Conservation (phyloP, 2,329 filamentous ascomycete genomes). For the Mycocentrospora acerina region DNA sequence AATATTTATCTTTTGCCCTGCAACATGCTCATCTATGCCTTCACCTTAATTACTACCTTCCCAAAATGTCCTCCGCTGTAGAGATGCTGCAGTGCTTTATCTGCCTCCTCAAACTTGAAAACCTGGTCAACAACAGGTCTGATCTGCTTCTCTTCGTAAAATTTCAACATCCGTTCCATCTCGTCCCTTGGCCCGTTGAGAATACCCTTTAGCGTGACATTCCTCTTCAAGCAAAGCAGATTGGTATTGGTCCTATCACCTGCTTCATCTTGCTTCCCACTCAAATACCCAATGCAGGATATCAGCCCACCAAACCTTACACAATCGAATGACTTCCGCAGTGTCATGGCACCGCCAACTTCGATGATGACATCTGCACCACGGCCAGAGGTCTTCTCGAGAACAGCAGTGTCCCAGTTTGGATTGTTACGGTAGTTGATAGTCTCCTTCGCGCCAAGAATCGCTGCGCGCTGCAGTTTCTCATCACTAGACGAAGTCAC, state of each 20-base stretch:
- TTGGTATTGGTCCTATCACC: constrained; percentile 62
- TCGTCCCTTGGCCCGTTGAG: constrained; percentile 63
- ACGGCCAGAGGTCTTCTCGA: constrained; percentile 45
- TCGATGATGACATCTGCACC: constrained; percentile 55
- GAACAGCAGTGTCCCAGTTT: constrained; percentile 62
- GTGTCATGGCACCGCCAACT: constrained; percentile 53
- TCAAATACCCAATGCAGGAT: constrained; percentile 46
- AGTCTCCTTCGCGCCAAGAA: constrained; percentile 59
- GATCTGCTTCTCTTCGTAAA: constrained; percentile 46
- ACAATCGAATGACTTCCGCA: constrained; percentile 49
- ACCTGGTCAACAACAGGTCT: constrained; percentile 45
- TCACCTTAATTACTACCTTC: constrained; percentile 40
- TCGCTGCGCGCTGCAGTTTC: constrained; percentile 56
- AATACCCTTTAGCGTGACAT: constrained; percentile 59
- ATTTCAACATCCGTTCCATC: constrained; percentile 47
- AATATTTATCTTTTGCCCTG: too few relatives aligned
- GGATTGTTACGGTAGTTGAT: constrained; percentile 63
- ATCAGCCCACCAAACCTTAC: constrained; percentile 47
- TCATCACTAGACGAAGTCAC: constrained; percentile 60
- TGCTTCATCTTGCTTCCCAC: constrained; percentile 57
- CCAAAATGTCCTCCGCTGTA: constrained; percentile 43
- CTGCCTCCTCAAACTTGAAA: constrained; percentile 40
- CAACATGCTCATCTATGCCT: too few relatives aligned
- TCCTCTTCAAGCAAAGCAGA: constrained; percentile 54
- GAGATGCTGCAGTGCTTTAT: constrained; percentile 32